Percentiles rank a stretch among this genome's conserved stretches.
phyloP scores from a whole-genome alignment of 1,139 yeast species.

The Geotrichum carabidarum region DNA sequence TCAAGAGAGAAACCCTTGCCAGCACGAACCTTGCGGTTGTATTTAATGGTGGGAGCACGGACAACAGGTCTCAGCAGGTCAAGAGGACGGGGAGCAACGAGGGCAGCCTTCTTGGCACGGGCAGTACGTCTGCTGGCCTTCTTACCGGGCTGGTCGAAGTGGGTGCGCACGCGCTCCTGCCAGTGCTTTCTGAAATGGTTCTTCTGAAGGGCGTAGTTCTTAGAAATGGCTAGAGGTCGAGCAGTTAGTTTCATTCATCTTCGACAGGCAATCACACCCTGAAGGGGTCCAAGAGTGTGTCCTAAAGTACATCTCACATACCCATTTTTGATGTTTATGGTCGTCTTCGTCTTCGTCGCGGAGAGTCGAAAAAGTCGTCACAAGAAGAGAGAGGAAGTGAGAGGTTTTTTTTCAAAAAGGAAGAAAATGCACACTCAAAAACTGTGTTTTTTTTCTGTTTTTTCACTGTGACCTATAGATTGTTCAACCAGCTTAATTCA shows the following conservation, averaged over 20 bases:
- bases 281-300: too few species aligned
- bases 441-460: background rate
- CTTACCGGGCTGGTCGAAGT: constrained; percentile 99
- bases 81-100: constrained; percentile 95
- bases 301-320: constrained; percentile 2
- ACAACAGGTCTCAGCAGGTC: constrained; percentile 96
- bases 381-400: constrained; percentile 10
- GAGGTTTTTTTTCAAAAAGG: background rate
- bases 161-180: constrained; percentile 99
- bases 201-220: constrained; percentile 65
- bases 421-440: background rate
- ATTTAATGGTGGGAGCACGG: constrained; percentile 96
- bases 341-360: constrained; percentile 17
- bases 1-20: constrained; percentile 99
- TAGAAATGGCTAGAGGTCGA: constrained; percentile 70
- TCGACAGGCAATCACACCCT: background rate
- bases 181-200: constrained; percentile 96
- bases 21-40: constrained; percentile 99
- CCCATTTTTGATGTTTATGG: constrained; percentile 20
- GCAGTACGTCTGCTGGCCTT: constrained; percentile 94
- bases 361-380: constrained; percentile 14
- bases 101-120: constrained; percentile 91
- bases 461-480: background rate
- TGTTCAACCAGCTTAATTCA: background rate
- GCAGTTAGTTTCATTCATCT: background rate